phyloP scores from a whole-genome alignment of 2,329 filamentous ascomycete species.

The Ceratocystiopsis sp. region DNA sequence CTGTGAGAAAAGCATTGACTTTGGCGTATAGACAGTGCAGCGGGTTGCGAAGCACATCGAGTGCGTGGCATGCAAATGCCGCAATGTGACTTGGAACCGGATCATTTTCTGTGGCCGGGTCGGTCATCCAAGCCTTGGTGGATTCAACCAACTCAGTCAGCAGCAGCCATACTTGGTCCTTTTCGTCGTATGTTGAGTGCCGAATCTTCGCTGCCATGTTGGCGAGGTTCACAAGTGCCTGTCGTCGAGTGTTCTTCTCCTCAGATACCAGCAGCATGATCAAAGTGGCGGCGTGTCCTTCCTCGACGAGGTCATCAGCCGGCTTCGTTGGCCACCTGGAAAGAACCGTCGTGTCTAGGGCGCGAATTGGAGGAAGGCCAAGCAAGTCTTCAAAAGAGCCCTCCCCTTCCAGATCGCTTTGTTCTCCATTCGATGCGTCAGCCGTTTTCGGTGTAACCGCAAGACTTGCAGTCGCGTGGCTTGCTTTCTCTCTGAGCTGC shows the following conservation, averaged over 20 bases:
- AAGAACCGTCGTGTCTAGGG: constrained; percentile 35
- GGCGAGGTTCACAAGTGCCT: constrained; percentile 53
- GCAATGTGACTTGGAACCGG: constrained; percentile 57
- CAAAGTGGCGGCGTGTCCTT: constrained; percentile 53
- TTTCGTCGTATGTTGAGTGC: constrained; percentile 56
- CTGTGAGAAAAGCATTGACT: constrained; percentile 68
- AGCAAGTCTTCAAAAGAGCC: constrained; percentile 36
- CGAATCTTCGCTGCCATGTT: constrained; percentile 47
- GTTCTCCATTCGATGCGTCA: constrained; percentile 4
- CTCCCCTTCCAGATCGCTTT: constrained; percentile 1
- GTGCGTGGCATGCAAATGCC: constrained; percentile 55
- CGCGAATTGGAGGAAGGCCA: constrained; percentile 26
- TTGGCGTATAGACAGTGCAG: constrained; percentile 74
- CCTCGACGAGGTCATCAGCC: constrained; percentile 61
- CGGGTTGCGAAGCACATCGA: constrained; percentile 57
- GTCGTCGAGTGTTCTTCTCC: constrained; percentile 58
- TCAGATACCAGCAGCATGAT: constrained; percentile 61
- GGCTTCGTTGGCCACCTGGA: constrained; percentile 59
- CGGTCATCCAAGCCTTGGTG: constrained; percentile 31
- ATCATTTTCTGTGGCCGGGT: constrained; percentile 12
- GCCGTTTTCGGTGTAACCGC: too few species aligned
- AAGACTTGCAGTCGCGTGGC: background rate
- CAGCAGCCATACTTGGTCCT: constrained; percentile 62
- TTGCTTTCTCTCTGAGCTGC: background rate
- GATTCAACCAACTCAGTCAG: constrained; percentile 70